phyloP scores from a whole-genome alignment of 2,329 filamentous ascomycete genomes.

The Fusarium sp. region DNA sequence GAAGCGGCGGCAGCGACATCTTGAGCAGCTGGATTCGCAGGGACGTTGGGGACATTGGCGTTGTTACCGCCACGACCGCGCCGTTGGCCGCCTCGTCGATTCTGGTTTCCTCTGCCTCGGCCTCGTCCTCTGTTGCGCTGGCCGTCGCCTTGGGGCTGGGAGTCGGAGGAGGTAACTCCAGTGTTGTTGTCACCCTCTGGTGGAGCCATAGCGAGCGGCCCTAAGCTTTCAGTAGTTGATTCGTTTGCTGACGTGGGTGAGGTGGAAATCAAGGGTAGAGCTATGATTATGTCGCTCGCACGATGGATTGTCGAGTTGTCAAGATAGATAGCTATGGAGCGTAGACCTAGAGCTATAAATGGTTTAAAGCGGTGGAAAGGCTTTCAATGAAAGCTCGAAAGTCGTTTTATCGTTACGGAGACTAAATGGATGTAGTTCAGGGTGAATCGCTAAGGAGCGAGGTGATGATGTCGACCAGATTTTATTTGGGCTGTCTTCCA shows the following conservation, averaged over 20 bases:
- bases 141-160: constrained; percentile 42
- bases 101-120: constrained; percentile 58
- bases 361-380: neutral
- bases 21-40: constrained; percentile 52
- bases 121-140: constrained; percentile 60
- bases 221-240: constrained; percentile 5
- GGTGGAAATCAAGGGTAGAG: neutral
- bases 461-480: constrained; percentile 47
- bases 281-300: constrained; percentile 30
- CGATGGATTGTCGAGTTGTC: constrained; percentile 14
- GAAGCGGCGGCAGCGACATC: constrained; percentile 53
- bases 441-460: constrained; percentile 11
- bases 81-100: constrained; percentile 56
- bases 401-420: constrained; percentile 2
- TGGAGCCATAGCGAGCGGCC: constrained; percentile 37
- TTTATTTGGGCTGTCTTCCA: constrained; percentile 40
- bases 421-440: neutral
- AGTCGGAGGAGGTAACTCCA: constrained; percentile 35
- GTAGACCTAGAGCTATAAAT: neutral
- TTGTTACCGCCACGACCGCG: constrained; percentile 50
- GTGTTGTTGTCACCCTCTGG: constrained; percentile 31
- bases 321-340: neutral
- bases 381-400: neutral
- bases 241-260: constrained; percentile 15
- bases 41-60: constrained; percentile 30